Evolutionary conservation across 2,329 filamentous ascomycete genomes (phyloP), one percentile per base, ranked within the genome.

Genomic region (Alternaria triticina): DNA sequence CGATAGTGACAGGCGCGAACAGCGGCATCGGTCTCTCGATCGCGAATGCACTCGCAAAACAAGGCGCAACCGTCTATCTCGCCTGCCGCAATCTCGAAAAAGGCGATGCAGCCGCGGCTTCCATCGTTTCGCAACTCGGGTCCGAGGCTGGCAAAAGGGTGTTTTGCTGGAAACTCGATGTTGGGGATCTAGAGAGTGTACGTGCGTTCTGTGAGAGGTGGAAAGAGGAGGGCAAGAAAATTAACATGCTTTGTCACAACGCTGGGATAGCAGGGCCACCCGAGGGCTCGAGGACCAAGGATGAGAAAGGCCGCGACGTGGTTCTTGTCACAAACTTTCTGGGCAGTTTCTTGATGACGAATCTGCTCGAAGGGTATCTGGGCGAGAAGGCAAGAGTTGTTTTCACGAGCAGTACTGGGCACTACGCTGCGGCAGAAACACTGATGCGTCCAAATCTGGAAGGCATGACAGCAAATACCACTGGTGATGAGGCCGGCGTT

Each of bases 1-100:
- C 86, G 4, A 74, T 86, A 9, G 70, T 86, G 15, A 86, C 85
- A 7, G 85, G 85, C 22, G 83, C 83, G 10, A 87, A 84, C 45
- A 80, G 82, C 2, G 85, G 85, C 5, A 73, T 87, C 13, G 85
- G 85, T 0, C 79, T 84, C 2, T 67, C 54, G 12, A 69, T 71
- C 11, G 69, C 68, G 3, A 54, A 59, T 5, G 33, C 62, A 15
- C 55, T 68, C 12, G 61, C 68, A 13, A 62, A 50, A 13, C 66
- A 70, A 51, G 66, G 64, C 20, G 67, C 68, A 9, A 59, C 56
- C 8, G 68, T 70, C 1, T 58, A 61, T 33, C 62, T 70, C 0
- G 66, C 67, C 15, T 71, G 66, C 22, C 69, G 69, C n/a, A 69
- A 62, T 22, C 47, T 57, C 22, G 57, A 62, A 22, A 64, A 55